These are phyloP conservation scores for Acer saccharum DNA, from an alignment of 345 rosid genomes.

Conservation along the genomic window DNA sequence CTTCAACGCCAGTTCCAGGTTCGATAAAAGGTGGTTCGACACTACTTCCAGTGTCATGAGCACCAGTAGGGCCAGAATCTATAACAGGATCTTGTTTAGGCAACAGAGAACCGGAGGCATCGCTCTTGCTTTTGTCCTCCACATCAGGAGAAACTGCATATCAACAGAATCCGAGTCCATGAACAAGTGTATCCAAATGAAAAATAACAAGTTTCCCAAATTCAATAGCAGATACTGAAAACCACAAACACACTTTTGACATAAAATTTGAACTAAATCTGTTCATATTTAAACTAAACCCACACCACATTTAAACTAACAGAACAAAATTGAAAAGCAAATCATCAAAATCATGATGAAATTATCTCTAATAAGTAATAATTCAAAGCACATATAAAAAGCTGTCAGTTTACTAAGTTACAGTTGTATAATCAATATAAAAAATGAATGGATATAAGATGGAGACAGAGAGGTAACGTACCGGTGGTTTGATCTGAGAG, in stretches of 20 bases:
- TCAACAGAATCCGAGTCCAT: slow-evolving; percentile 1
- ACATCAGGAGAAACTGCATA: slow-evolving; percentile 42
- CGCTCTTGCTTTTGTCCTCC: slow-evolving; percentile 24
- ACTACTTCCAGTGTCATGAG: slow-evolving; percentile 29
- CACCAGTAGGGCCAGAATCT: slow-evolving; percentile 20
- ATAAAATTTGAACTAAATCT: neutral
- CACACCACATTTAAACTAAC: neutral
- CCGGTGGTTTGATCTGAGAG: slow-evolving; percentile 37
- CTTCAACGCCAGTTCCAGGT: slow-evolving; percentile 16
- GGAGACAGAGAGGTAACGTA: slow-evolving; percentile 2
- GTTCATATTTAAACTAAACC: neutral
- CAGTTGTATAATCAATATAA: neutral
- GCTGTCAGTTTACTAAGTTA: neutral
- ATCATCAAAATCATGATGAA: neutral
- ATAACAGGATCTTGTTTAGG: slow-evolving; percentile 18
- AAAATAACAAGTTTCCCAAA: neutral
- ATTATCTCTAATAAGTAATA: too few relatives aligned
- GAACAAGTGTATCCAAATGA: neutral
- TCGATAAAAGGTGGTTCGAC: slow-evolving; percentile 6
- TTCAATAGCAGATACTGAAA: neutral
- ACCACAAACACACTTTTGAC: neutral
- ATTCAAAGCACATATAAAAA: too few relatives aligned
- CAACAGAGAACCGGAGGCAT: slow-evolving; percentile 23
- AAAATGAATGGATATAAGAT: neutral
- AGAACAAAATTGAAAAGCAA: neutral